Base-by-base conservation (phyloP, 768 basidiomycete genomes). In the Lenzites betulinus region DNA sequence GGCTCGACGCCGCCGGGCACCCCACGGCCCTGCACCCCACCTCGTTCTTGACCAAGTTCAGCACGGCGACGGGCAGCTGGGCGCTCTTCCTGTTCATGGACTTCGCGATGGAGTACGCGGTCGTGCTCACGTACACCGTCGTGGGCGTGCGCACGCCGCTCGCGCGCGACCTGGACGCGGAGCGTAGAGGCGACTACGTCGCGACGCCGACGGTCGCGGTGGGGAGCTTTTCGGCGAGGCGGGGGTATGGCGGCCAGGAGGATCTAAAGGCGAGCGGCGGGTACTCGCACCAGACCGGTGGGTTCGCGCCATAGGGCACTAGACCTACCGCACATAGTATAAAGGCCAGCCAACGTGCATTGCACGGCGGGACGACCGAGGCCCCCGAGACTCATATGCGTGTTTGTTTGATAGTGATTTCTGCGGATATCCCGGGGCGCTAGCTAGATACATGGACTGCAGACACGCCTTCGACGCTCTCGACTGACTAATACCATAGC, bases 21-120 rank as follows among this genome's bases (percentile, higher is more conserved):
- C 56, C 18, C 38, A 16, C 38, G 9, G 39, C 39, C 30, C 80
- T 81, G 74, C 84, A 85, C 28, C 73, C 85, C n/a, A 75, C 78
- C 20, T 52, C 51, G 26, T 13, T 15, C 7, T 30, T 46, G 16
- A 47, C 44, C 43, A 49, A 47, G 16, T 51, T 56, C 44, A 51
- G 47, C 30, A 80, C 63, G 51, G 81, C 78, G 1, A 87, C 87
- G 7, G 50, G 38, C 71, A 80, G 62, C 56, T 87, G 83, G 84
- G 70, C 80, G 49, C 64, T 83, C 62, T 89, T 79, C 68, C 76
- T 88, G 20, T 71, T 79, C 51, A 80, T 89, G 75, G 81, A 81
- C 15, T 74, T 86, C 28, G 28, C 35, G 20, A 48, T n/a, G 28
- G 47, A 58, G 48, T 58, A 51, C 39, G 41, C 49, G 23, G 48